Evolutionary conservation across 2,329 filamentous ascomycete species (phyloP), one percentile per base, ranked within the genome.

Genomic region (Aspergillus sp.): DNA sequence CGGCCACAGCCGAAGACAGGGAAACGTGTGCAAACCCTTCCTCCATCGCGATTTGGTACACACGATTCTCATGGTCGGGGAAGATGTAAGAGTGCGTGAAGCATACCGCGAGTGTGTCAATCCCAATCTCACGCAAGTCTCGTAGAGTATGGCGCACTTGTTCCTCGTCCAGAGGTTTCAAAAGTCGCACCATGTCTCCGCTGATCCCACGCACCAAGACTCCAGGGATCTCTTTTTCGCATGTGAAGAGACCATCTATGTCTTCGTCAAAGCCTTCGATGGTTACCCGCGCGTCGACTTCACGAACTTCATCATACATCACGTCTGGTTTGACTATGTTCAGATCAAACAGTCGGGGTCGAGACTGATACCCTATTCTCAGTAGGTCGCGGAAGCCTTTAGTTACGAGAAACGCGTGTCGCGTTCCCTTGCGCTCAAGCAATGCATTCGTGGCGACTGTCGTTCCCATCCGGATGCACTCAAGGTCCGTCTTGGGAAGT

Each of bases 361-460:
- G 80, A 19, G 87, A 89, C 74, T 96, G 92, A 70, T 95, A 95
- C 8, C 92, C 92, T 65, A 96, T 96, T 47, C 86, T 82, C 24
- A 96, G 76, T 56, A 91, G 90, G 71, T 96, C 91, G 56, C 83
- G 86, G 76, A 95, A 96, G 0, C 92, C 92, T 62, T 86, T 87
- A 0, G 91, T 95, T 7, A 94, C 90, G 2, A 96, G 83, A 70
- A 96, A 81, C 11, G 88, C 91, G 62, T 93, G 92, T 59, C 85
- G 85, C 71, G 95, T 90, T 45, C 92, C 92, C 69, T 95, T 96
- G 58, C 92, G 80, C 72, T 96, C 92, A 2, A 96, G 79, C 53
- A 96, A 73, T 0, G 92, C 91, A 70, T 96, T 96, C 0, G 91
- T 96, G 4, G 91, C 91, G 11, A 96, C 91, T 0, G 91, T 96